Percentiles rank a stretch among this genome's conserved stretches.
phyloP scores from a whole-genome alignment of 306 rosid genomes.

The Calophaca sinica region DNA sequence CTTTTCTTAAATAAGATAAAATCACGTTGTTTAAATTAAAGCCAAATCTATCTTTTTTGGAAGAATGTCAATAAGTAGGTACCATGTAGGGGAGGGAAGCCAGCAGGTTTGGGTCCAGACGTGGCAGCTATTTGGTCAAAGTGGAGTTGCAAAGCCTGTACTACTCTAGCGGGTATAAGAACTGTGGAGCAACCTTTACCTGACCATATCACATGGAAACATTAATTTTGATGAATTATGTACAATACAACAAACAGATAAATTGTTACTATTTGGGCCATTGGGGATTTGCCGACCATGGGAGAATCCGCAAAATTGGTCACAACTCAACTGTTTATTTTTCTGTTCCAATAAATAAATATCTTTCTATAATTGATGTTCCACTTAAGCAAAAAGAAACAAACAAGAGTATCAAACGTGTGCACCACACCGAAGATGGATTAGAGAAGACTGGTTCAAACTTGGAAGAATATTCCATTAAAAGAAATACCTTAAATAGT shows the following conservation, averaged over 20 bases:
- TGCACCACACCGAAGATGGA: slow-evolving; percentile 17
- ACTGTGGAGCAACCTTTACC: slow-evolving; percentile 67
- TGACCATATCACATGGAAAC: slow-evolving; percentile 40
- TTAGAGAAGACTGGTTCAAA: slow-evolving; percentile 22
- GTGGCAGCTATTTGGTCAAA: slow-evolving; percentile 73
- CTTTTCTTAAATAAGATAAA: not conserved
- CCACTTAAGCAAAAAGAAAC: not conserved
- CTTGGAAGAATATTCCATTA: slow-evolving; percentile 11
- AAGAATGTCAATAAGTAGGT: not conserved
- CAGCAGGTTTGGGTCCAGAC: slow-evolving; percentile 56
- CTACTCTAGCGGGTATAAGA: slow-evolving; percentile 89
- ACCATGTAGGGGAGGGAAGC: slow-evolving; percentile 59
- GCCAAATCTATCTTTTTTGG: not conserved
- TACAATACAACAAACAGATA: no score
- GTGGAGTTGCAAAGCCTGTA: slow-evolving; percentile 85
- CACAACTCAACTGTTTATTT: not conserved
- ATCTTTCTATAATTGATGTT: not conserved
- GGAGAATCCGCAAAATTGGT: slow-evolving; percentile 6
- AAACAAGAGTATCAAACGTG: not conserved
- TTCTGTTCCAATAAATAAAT: not conserved
- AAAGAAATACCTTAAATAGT: not conserved
- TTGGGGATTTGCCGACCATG: no score
- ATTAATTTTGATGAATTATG: not conserved
- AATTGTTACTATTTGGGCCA: no score
- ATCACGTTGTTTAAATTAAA: not conserved